These are phyloP conservation scores for Diaporthe australafricana DNA, from an alignment of 2,329 filamentous ascomycete genomes.

Conservation along the genomic window DNA sequence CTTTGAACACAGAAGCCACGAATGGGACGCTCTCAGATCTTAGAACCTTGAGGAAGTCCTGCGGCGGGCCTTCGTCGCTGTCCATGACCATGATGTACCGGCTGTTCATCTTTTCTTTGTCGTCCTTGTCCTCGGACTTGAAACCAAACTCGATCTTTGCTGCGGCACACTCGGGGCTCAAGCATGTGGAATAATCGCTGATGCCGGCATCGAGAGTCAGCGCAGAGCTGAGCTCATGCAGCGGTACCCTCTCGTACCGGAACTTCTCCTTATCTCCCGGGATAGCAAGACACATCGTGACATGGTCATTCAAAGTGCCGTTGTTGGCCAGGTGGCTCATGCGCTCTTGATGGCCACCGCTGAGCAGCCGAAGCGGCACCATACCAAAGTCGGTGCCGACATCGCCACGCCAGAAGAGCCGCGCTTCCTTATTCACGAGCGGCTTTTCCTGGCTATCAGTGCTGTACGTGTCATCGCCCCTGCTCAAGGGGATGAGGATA, in stretches of 20 bases:
- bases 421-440: constrained; percentile 72
- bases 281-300: constrained; percentile 68
- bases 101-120: constrained; percentile 67
- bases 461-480: constrained; percentile 48
- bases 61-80: constrained; percentile 74
- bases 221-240: constrained; percentile 63
- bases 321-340: constrained; percentile 77
- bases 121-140: constrained; percentile 55
- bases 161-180: constrained; percentile 58
- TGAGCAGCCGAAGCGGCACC: constrained; percentile 65
- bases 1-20: constrained; percentile 76
- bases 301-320: constrained; percentile 59
- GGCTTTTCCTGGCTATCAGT: constrained; percentile 59
- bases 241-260: constrained; percentile 65
- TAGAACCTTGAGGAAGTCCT: constrained; percentile 70
- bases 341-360: constrained; percentile 76
- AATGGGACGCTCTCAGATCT: constrained; percentile 76
- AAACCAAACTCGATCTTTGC: constrained; percentile 64
- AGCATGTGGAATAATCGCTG: constrained; percentile 67
- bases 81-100: constrained; percentile 81
- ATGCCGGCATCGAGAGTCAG: constrained; percentile 70
- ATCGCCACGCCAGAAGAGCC: constrained; percentile 81
- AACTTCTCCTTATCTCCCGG: constrained; percentile 55
- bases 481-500: constrained; percentile 77
- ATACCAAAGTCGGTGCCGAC: constrained; percentile 64